Conservation (phyloP, 1,139 yeast species). For the Yamadazyma buinensis region DNA sequence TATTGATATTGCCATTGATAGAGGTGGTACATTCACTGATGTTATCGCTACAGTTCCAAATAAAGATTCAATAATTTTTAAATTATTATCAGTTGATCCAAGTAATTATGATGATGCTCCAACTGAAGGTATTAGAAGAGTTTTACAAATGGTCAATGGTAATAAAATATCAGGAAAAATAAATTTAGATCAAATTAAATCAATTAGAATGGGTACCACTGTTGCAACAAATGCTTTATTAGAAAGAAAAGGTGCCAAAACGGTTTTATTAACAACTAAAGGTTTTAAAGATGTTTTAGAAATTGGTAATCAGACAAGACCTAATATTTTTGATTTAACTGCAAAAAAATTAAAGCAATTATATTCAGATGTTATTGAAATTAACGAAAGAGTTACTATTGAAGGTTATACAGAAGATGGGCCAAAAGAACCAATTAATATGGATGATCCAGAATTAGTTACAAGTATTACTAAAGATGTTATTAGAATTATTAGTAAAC, state of each 20-base stretch:
- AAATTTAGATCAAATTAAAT: conserved; percentile 26
- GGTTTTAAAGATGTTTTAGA: conserved; percentile 62
- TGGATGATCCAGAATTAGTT: conserved; percentile 27
- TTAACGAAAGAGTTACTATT: conserved; percentile 67
- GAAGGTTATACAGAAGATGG: conserved; percentile 41
- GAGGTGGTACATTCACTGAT: conserved; percentile 25
- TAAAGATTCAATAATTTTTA: conserved; percentile 22
- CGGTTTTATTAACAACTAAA: conserved; percentile 61
- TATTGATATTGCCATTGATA: conserved; percentile 17
- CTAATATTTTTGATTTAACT: conserved; percentile 60
- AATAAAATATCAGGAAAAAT: conserved; percentile 13
- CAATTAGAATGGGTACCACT: conserved; percentile 76
- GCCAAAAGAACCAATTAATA: conserved; percentile 22
- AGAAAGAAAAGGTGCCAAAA: conserved; percentile 64
- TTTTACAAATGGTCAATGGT: conserved; percentile 14
- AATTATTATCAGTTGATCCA: conserved; percentile 21
- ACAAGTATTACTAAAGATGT: conserved; percentile 69
- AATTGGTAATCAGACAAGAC: conserved; percentile 74
- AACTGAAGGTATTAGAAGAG: conserved; percentile 21
- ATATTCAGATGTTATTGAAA: conserved; percentile 60
- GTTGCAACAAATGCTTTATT: conserved; percentile 75
- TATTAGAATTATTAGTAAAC: conserved; percentile 47
- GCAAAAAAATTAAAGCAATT: conserved; percentile 55
- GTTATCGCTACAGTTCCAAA: conserved; percentile 13
- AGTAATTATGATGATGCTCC: conserved; percentile 20